Base-by-base conservation (phyloP, 2,329 filamentous ascomycete genomes). In the Fusarium coicis region DNA sequence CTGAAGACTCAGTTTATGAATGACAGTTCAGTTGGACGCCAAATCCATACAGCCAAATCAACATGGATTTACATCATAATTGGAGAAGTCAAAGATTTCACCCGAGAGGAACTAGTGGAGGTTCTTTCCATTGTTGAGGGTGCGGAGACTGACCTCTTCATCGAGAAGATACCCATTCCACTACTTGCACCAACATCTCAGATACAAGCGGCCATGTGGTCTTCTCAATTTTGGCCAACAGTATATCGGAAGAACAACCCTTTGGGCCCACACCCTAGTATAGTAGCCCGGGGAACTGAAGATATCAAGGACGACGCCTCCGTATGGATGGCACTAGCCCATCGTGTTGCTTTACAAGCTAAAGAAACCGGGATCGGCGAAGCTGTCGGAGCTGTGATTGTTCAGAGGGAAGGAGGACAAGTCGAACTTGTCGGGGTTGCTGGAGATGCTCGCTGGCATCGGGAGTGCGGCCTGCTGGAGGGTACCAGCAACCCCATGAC, bases 241-340 rank as follows among this genome's bases (percentile, higher is more conserved):
- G 90, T 95, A 54, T 97, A 96, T 83, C 92, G 93, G 72, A 95
- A 95, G 84, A 95, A 93, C 74, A 96, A 96, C 78, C 93, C 93
- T 5, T 93, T 95, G 66, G 94, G 94, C 8, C 93, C 94, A 23
- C 94, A 97, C 79, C 93, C 93, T 69, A 90, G 91, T 77, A 89
- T 93, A 79, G 90, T 96, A 63, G 85, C 88, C 46, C 90, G 92
- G 66, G 90, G 92, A 34, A 91, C 92, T 43, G 88, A 91, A 18
- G 91, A 93, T 68, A 89, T 97, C 58, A 86, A 87, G 63, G 83
- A 87, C 50, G 88, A 93, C 72, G 89, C 90, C 2, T 87, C 87
- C 8, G 81, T 88, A 63, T 96, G 89, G 88, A 92, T 93, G 87
- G 87, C 84, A 57, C 82, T 95, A 56, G 93, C 93, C 12, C 87